Percentiles rank a stretch among this genome's conserved stretches.
Evolutionary conservation across 2,329 filamentous ascomycete species (phyloP).

Genomic region (Tolypocladium ovalisporum): DNA sequence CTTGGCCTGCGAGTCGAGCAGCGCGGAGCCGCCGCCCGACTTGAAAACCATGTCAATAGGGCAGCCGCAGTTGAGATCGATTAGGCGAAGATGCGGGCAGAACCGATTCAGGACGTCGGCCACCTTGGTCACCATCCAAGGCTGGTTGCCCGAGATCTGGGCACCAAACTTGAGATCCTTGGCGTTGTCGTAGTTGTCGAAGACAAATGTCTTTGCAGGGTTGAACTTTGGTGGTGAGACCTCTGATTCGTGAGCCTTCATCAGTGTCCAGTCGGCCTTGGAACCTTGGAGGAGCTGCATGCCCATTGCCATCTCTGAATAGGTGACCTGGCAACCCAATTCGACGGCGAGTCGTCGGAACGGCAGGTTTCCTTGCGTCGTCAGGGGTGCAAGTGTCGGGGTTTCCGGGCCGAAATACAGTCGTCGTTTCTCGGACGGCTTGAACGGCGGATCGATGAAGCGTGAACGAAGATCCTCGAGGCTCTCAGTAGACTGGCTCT

Average conservation of each 20-base stretch:
- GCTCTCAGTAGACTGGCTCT: conserved; percentile 30
- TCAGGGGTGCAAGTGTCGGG: conserved; percentile 84
- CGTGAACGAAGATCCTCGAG: conserved; percentile 63
- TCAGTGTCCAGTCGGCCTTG: conserved; percentile 86
- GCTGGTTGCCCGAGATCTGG: conserved; percentile 87
- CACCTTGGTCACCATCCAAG: conserved; percentile 81
- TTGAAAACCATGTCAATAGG: conserved; percentile 92
- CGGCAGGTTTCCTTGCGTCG: conserved; percentile 91
- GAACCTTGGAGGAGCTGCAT: conserved; percentile 81
- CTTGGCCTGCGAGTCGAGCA: conserved; percentile 81
- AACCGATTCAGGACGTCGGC: conserved; percentile 69
- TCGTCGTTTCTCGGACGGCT: conserved; percentile 84
- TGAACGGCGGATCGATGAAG: conserved; percentile 77
- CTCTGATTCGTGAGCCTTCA: conserved; percentile 87
- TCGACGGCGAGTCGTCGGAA: conserved; percentile 86
- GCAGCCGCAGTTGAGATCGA: conserved; percentile 95
- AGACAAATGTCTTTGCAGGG: conserved; percentile 37
- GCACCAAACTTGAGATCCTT: conserved; percentile 82
- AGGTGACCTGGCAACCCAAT: conserved; percentile 84
- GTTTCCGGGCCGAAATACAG: conserved; percentile 94
- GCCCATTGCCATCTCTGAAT: conserved; percentile 97
- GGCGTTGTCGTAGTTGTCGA: conserved; percentile 69
- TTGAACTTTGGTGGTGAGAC: conserved; percentile 58
- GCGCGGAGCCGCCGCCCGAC: conserved; percentile 76
- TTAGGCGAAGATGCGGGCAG: conserved; percentile 74